Evolutionary conservation across 495 filamentous ascomycete genomes (phyloP), one percentile per base, ranked within the genome.

Genomic region (Platismatia glauca): DNA sequence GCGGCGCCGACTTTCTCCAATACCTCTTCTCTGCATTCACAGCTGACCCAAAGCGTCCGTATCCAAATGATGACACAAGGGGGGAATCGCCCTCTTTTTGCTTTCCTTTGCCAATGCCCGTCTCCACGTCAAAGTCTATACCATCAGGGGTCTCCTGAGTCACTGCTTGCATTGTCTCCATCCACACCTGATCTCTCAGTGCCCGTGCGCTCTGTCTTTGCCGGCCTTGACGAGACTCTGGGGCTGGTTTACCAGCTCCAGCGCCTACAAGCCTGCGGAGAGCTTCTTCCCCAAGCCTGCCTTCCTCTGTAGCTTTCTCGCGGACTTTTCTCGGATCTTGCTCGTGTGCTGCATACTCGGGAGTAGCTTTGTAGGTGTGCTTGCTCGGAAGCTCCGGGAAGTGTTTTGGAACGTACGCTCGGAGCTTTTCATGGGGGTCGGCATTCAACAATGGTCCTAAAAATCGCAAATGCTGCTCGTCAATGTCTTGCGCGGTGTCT

Each of bases 251-350:
- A 72, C 75, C 24, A 18, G 60, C 33, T 24, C 77, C 77, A 15
- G 80, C 79, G 34, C 77, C 72, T 44, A 87, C 82, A 53, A 91
- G 74, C 66, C 84, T 86, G 44, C 89, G 78, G 59, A 92, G 69
- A 27, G 87, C 87, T 64, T 89, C 83, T 74, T 92, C 89, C 3
- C 86, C 89, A 61, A 87, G 74, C 35, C 88, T 77, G 27, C 88
- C 87, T 67, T 89, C 85, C 70, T 88, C 82, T 6, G 87, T 88
- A 5, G 87, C 87, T 33, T 77, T 80, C 70, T 91, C 89, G 18
- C 89, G 78, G 58, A 91, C 86, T 70, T 82, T 83, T 52, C 86
- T 76, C 3, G 87, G 84, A 70, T 91, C 88, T 29, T 75, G 81
- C 56, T 88, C 85, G 53, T 88, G 79, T 52, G 81, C 77, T 1